Evolutionary conservation across 2,329 filamentous ascomycete genomes (phyloP), one percentile per base, ranked within the genome.

Genomic region (Talaromyces atroroseus): DNA sequence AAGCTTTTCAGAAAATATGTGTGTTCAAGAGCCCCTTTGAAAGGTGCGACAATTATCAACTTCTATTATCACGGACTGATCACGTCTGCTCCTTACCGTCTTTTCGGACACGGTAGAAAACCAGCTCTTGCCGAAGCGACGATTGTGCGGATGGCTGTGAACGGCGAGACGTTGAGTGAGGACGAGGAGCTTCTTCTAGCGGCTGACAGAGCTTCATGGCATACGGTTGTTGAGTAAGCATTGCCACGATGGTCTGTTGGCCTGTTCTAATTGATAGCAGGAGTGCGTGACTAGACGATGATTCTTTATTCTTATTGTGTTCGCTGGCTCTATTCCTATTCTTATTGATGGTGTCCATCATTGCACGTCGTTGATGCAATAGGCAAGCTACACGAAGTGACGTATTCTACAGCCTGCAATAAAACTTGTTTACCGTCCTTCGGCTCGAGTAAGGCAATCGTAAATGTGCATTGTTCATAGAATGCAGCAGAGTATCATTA

Each of bases 31-130:
- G 63, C 58, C n/a, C 70, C 68, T 5, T 51, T 62, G 42, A 56
- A 54, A n/a, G 64, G 67, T 0, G 51, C 69, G 20, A 60, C 58
- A 18, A 60, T 71, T 2, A 58, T 73, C 20, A 63, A 59, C 11
- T 65, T 68, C 2, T 68, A 74, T 32, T 73, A 72, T 61, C 71
- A 73, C 52, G 68, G 70, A 29, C 61, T 73, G 3, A 66, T 66
- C n/a, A 66, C 64, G 16, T 66, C 64, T 8, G 71, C 71, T 20
- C 68, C 71, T 59, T 75, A 70, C 64, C 61, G 71, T 34, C 55
- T 74, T 11, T 66, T 66, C 50, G 72, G 72, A 2, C 52, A 70
- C 7, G 69, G 69, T 6, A 61, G 59, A 0, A 68, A 64, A 42
- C 52, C 63, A 14, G 62, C 64, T 34, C 59, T 73, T 50, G 71